Evolutionary conservation across 768 basidiomycete genomes (phyloP), one percentile per base, ranked within the genome.

Genomic region (Chalciporus sphaerocephalus): DNA sequence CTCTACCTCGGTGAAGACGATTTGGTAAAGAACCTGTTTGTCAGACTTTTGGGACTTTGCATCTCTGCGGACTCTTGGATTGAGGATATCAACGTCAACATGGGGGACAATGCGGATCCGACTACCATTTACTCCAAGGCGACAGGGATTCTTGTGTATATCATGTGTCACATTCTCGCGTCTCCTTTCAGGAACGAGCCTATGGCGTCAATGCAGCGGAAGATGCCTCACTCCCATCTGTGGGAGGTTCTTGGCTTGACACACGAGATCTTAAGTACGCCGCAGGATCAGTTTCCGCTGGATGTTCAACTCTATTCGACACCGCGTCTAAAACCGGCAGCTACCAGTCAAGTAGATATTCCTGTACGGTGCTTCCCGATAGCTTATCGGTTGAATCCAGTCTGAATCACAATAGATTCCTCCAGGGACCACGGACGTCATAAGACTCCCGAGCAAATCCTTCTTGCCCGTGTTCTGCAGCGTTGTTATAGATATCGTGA

Each of bases 61-160:
- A 59, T 70, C 42, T 71, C 73, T 1, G 67, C 86, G 27, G 83
- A 84, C 49, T 60, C 73, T 24, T 88, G 86, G 81, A 58, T 73
- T 25, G 76, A 78, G 40, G 68, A 67, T n/a, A 67, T 70, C 34
- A 66, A 69, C 17, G 51, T 62, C n/a, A 54, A 50, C 18, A 62
- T 72, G 38, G 69, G 69, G 17, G 73, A 59, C 13, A 58, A 74
- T 35, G 64, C 70, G 21, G 68, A 71, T 11, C 84, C 87, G 0
- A 58, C 57, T 4, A 62, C 67, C 3, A 60, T 89, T 52, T 78
- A 73, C 56, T 65, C 71, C 25, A 75, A 70, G 48, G 71, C 76
- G 3, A 63, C 73, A 16, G 55, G 66, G 22, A 72, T 74, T 15
- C 61, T 75, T 18, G 65, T 72, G 5, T 64, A 67, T 21, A 57